Base-by-base conservation (phyloP, 805 yeast genomes). In the Wickerhamiella musiphila region DNA sequence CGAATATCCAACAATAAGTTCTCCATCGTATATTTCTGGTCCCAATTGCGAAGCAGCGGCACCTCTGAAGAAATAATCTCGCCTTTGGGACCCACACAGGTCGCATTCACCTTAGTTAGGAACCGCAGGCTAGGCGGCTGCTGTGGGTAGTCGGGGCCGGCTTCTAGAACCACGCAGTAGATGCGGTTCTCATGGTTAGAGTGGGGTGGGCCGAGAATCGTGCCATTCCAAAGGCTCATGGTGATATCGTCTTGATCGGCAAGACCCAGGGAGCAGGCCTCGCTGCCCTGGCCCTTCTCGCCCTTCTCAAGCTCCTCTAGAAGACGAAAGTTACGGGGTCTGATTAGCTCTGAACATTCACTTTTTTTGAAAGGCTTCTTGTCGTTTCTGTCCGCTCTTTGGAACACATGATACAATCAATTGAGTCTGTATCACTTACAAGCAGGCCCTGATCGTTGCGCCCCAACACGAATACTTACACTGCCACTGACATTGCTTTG, bases 231-330 rank as follows among this genome's bases (percentile, higher is more conserved):
- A 47, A 76, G 58, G 8, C 93, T 78, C 93, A 90, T 81, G 32
- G 83, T 62, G 43, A 84, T 79, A 52, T 90, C 99, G 47, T 79
- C 93, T 40, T 77, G 73, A 47, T 81, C 86, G 16, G 81, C 73
- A 29, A 90, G 65, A 0, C 99, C 99, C 48, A 90, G 82, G 15
- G 96, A 86, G 53, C 94, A 84, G 11, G 93, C 78, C 54, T 90
- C 96, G 17, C 95, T 90, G 14, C 96, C 95, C 29, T 79, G 63
- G 14, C 98, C 99, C 54, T 90, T 90, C 52, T 90, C 99, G 30
- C 98, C 98, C 48, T 86, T 86, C 55, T 92, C 99, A 43, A 90
- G 65, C 58, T 90, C 99, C 58, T 90, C 99, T 40, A 90, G 66
- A 21, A 90, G 69, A 52, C 93, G 78, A 58, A 90, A 90, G 53